Percentiles rank a stretch among this genome's conserved stretches.
Evolutionary conservation across 352 stramenopile genomes (phyloP).

Genomic region (Globisporangium uncinulatum): DNA sequence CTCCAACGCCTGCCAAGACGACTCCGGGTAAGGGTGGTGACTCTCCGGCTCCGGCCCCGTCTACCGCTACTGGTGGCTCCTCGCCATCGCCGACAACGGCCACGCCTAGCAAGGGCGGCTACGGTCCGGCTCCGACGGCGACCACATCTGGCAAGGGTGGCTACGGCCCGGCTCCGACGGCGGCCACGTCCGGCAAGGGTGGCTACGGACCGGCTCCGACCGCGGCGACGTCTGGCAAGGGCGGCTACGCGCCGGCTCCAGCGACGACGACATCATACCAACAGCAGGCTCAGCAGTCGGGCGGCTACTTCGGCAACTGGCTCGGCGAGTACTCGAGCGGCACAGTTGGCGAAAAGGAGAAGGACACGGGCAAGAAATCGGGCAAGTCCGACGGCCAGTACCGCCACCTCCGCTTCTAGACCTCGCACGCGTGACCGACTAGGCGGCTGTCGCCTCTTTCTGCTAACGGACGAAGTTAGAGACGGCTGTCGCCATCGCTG

Average conservation of each 20-base stretch:
- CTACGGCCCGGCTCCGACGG: neutral
- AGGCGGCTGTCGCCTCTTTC: no score
- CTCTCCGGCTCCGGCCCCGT: neutral
- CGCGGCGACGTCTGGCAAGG: conserved; percentile 2
- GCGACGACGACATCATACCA: conserved; percentile 5
- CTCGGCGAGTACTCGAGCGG: conserved; percentile 8
- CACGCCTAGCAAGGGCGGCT: neutral
- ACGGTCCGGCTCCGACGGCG: neutral
- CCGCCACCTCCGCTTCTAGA: conserved; percentile 12
- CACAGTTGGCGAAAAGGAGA: conserved; percentile 8
- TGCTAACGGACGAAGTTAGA: conserved; percentile 13
- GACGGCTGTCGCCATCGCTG: neutral
- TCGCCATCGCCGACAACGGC: neutral
- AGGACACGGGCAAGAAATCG: conserved; percentile 4
- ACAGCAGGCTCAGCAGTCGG: conserved; percentile 8
- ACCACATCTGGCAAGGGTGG: neutral
- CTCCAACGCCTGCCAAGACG: no score
- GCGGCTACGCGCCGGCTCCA: neutral
- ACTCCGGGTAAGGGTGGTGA: neutral
- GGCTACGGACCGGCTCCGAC: neutral
- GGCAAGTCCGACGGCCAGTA: conserved; percentile 12
- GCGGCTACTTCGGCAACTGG: conserved; percentile 13
- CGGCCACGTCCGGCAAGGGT: conserved; percentile 2
- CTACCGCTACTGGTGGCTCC: no score
- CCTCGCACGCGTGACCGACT: neutral